Base-by-base conservation (phyloP, 78 protist genomes). In the Polysphondylium violaceum region DNA sequence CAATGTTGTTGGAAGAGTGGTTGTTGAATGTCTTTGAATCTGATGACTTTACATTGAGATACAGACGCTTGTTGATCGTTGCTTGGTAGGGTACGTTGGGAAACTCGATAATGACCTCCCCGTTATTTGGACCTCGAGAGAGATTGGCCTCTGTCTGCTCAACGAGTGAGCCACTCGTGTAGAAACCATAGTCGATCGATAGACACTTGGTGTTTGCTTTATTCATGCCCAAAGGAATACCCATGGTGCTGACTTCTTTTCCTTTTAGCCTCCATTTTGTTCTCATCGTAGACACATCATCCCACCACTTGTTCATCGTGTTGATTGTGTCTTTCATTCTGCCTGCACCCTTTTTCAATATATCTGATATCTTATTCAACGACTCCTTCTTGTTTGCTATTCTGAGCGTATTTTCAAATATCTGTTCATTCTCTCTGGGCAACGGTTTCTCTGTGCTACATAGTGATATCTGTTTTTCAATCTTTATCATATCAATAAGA, bases 261-360 rank as follows among this genome's bases (percentile, higher is more conserved):
- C 89, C 76, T 55, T 81, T 81, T 41, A 81, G 27, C 68, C 89
- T 81, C 89, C 89, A 81, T 40, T 81, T 81, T 1, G 77, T 33
- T 33, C 77, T 33, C 8, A 81, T 36, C 25, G 65, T 69, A 6
- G 69, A 53, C 0, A 81, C 89, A 55, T 81, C 89, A 47, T 64
- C 56, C 89, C 89, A 81, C 89, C 89, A 81, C 6, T 43, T 11
- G 0, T 76, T 50, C 72, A 64, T 72, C 19, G 89, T 81, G 3
- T 29, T 35, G 0, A 81, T 44, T 5, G 89, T 53, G 21, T 58
- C 35, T 40, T 81, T 81, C 89, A 81, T 81, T 68, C 63, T 64
- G 14, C 31, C 50, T 38, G 77, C 77, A 38, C 89, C 89, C 53
- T 23, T 27, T 14, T 51, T 81, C 23, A 81, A 40, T 67, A 27